phyloP scores from a whole-genome alignment of 331 rosid genomes.

The Phaseolus coccineus region DNA sequence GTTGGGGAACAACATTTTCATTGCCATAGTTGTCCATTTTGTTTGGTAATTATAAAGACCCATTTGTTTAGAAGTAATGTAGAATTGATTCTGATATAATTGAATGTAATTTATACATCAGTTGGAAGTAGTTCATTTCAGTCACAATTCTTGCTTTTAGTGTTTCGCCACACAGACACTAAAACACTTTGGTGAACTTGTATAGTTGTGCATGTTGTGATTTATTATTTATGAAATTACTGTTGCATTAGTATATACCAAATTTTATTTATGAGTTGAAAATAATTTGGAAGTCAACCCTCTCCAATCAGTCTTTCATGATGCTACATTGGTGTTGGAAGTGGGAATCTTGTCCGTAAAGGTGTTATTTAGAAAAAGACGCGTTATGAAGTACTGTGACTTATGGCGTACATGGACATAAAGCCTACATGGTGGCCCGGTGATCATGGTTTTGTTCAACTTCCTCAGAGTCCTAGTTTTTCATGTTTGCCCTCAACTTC shows the following conservation, averaged over 20 bases:
- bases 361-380: background rate
- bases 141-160: background rate
- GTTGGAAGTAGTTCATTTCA: background rate
- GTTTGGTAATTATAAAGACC: background rate
- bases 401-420: background rate
- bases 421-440: conserved; percentile 11
- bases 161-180: background rate
- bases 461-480: background rate
- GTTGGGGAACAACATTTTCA: background rate
- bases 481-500: background rate
- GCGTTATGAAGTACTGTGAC: background rate
- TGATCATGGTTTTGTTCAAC: conserved; percentile 15
- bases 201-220: background rate
- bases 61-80: background rate
- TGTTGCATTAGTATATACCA: background rate
- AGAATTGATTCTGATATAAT: background rate
- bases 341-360: conserved; percentile 16
- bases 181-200: background rate
- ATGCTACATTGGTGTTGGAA: background rate
- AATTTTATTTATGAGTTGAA: background rate
- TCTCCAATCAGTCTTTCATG: background rate
- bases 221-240: background rate
- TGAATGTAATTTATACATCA: background rate
- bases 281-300: background rate
- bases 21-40: background rate